These are phyloP conservation scores for Fragilaria radians DNA, from an alignment of 108 stramenopile species.

Conservation along the genomic window DNA sequence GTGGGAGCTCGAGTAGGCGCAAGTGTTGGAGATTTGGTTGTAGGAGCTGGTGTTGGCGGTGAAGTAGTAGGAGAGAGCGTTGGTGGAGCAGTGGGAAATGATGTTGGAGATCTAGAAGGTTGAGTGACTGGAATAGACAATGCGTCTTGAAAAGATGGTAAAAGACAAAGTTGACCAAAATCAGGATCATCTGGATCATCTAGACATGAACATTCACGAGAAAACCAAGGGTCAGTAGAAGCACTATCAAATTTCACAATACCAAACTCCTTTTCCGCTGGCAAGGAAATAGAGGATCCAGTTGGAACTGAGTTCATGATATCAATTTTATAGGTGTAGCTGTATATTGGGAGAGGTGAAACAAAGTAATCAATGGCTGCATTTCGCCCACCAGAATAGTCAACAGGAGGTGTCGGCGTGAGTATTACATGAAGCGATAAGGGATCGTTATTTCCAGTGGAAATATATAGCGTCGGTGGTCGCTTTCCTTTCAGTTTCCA, in stretches of 20 bases:
- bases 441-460: background rate
- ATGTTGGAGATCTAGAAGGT: background rate
- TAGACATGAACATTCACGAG: background rate
- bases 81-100: background rate
- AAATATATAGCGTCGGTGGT: background rate
- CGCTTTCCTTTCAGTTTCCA: background rate
- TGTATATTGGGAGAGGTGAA: background rate
- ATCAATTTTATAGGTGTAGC: background rate
- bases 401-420: background rate
- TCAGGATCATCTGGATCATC: background rate
- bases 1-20: background rate
- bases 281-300: background rate
- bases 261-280: background rate
- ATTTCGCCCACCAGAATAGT: background rate
- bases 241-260: background rate
- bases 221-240: background rate
- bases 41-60: background rate
- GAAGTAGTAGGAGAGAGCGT: background rate
- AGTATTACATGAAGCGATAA: background rate
- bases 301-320: background rate
- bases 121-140: background rate
- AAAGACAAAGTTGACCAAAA: background rate
- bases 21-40: background rate
- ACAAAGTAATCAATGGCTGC: background rate
- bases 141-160: background rate